A percentile compares a stretch with the other conserved stretches of the same genome.
These are phyloP conservation scores for Trichosporon sp. DNA, from an alignment of 1,284 basidiomycete genomes.

Conservation along the genomic window DNA sequence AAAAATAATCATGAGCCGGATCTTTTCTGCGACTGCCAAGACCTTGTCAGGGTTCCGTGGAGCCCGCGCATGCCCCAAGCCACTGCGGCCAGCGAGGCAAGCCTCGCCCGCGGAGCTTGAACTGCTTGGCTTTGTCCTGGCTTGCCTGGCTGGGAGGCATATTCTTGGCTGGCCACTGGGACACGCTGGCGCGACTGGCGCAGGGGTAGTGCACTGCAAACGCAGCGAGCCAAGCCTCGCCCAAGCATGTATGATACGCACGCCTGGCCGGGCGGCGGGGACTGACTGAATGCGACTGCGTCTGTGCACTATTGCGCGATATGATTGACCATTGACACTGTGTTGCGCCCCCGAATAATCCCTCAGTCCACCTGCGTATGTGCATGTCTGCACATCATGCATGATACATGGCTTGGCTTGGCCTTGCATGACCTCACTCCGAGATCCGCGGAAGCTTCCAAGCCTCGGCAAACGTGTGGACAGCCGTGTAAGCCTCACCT, in stretches of 20 bases:
- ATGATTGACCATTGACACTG: not conserved
- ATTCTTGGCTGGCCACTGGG: too few relatives aligned
- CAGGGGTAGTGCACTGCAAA: too few relatives aligned
- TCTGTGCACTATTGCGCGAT: not conserved
- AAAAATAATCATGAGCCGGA: slow-evolving; percentile 18
- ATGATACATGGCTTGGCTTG: too few relatives aligned
- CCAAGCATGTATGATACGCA: not conserved
- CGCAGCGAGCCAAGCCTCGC: not conserved
- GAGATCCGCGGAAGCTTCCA: not conserved
- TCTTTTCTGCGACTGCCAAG: slow-evolving; percentile 7
- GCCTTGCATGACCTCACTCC: not conserved
- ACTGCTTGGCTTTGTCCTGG: not conserved
- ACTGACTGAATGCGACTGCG: not conserved
- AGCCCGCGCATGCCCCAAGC: slow-evolving; percentile 17
- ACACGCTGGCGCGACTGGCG: too few relatives aligned
- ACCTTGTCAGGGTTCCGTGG: slow-evolving; percentile 1
- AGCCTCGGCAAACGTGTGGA: not conserved
- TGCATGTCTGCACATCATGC: too few relatives aligned
- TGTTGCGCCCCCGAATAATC: not conserved
- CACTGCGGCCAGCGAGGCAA: not conserved
- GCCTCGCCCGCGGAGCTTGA: too few relatives aligned
- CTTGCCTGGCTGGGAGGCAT: too few relatives aligned
- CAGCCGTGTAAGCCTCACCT: too few relatives aligned
- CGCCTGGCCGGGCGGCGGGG: too few relatives aligned
- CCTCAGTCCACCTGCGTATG: not conserved